These are phyloP conservation scores for Yamadazyma kitorensis DNA, from an alignment of 805 yeast genomes.

Conservation along the genomic window DNA sequence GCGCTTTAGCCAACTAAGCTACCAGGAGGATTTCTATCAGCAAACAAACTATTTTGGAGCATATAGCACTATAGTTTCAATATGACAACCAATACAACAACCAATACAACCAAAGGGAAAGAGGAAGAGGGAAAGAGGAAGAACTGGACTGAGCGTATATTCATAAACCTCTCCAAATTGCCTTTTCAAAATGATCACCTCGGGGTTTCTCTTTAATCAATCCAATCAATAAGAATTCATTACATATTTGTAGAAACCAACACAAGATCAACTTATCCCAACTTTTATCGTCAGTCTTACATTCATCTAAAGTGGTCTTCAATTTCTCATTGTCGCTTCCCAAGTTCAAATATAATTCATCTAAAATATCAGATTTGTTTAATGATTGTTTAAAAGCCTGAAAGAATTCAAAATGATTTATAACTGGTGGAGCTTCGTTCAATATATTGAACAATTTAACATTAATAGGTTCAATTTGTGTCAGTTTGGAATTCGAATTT, in stretches of 20 bases:
- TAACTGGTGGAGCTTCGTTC: slow-evolving; percentile 71
- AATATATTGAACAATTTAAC: slow-evolving; percentile 62
- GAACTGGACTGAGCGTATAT: not conserved
- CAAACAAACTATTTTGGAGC: too few relatives aligned
- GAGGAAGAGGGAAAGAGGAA: not conserved
- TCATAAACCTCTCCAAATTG: slow-evolving; percentile 64
- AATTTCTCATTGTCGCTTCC: too few relatives aligned
- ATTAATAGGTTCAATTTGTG: slow-evolving; percentile 40
- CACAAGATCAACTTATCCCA: slow-evolving; percentile 68
- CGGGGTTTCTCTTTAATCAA: slow-evolving; percentile 60
- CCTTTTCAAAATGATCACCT: slow-evolving; percentile 66
- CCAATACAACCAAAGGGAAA: too few relatives aligned
- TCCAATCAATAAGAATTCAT: slow-evolving; percentile 70
- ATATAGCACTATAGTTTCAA: too few relatives aligned
- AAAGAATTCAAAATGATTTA: slow-evolving; percentile 68
- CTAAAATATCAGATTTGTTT: slow-evolving; percentile 20
- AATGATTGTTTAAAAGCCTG: slow-evolving; percentile 56
- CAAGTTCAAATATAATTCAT: too few relatives aligned
- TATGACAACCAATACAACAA: too few relatives aligned
- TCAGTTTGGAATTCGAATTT: not conserved
- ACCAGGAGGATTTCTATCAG: slow-evolving; percentile 8
- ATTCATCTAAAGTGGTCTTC: not conserved
- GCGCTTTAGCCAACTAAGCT: slow-evolving; percentile 14
- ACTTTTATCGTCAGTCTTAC: slow-evolving; percentile 27
- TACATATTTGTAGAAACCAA: slow-evolving; percentile 73